phyloP scores from a whole-genome alignment of 306 rosid species.

The Purshia tridentata region DNA sequence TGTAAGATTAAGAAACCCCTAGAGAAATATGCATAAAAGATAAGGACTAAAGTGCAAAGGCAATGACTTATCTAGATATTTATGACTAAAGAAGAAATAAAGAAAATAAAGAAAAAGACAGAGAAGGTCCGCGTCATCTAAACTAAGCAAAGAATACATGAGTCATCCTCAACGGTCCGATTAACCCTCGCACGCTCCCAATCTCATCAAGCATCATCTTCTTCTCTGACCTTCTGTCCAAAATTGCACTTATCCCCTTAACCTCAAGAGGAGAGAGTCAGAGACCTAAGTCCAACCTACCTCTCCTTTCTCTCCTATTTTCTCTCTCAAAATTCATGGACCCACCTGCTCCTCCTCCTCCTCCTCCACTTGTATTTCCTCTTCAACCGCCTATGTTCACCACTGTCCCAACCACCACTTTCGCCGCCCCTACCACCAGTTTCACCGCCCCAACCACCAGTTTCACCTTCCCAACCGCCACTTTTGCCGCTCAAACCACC shows the following conservation, averaged over 20 bases:
- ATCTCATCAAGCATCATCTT: slow-evolving; percentile 11
- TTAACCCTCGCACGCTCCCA: slow-evolving; percentile 5
- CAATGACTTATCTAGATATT: slow-evolving; percentile 2
- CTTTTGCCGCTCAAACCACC: slow-evolving; percentile 1
- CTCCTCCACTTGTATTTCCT: slow-evolving; percentile 10
- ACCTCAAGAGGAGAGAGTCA: not conserved
- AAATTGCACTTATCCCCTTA: not conserved
- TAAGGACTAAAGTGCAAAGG: slow-evolving; percentile 4
- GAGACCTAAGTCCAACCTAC: slow-evolving; percentile 1
- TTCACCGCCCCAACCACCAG: not conserved
- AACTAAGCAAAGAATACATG: not conserved
- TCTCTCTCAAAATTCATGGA: slow-evolving; percentile 46
- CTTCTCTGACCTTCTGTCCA: slow-evolving; percentile 10
- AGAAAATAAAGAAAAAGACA: slow-evolving; percentile 6
- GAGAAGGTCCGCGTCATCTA: slow-evolving; percentile 33
- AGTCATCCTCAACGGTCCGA: slow-evolving; percentile 38
- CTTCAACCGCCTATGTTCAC: slow-evolving; percentile 14
- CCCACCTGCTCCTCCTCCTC: slow-evolving; percentile 33
- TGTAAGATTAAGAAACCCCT: not conserved
- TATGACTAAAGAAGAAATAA: not conserved
- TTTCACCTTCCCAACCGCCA: not conserved
- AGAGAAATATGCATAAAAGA: not conserved
- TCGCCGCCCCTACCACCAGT: no score
- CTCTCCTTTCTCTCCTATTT: not conserved
- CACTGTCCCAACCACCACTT: no score